Base-by-base conservation (phyloP, 768 basidiomycete genomes). In the Kwoniella europaea region DNA sequence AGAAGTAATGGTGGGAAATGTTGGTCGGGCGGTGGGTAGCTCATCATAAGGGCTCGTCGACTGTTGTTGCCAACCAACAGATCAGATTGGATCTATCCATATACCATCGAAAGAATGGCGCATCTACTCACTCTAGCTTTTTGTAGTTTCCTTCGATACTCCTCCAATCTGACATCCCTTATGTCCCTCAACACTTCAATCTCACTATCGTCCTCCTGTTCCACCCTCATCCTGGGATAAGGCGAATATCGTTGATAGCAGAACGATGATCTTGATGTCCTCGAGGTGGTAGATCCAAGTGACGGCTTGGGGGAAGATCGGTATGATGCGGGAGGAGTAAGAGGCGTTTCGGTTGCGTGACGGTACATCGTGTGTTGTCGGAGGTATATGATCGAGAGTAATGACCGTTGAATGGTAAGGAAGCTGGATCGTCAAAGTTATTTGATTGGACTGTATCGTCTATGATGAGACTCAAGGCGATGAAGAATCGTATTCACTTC, bases 31-130 rank as follows among this genome's bases (percentile, higher is more conserved):
- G 9, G 24, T 54, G n/a, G n/a, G 15, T 55, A 20, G 18, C 10
- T 4, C 53, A 3, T 56, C 64, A 24, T 65, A 15, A 22, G 64
- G 64, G 42, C 64, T 65, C 3, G 54, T 56, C 10, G 64, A 65
- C 64, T 65, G 5, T 29, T 29, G 3, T 4, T 6, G 5, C 29
- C 29, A 29, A 29, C 5, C 5, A 29, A 29, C 29, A 29, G 4
- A 6, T 4, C 29, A 29, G 4, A 29, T 29, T 6, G 4, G 29
- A 13, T 9, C 22, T 35, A 4, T 27, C 57, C 27, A 29, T 29
- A 1, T 29, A 29, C 29, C 29, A 29, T 29, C 29, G 29, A 4
- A 29, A 4, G 29, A 29, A 29, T 6, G 10, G 16, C 20, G 5
- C 24, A 52, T 46, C 29, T 3, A 54, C 63, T 53, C 52, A 53